phyloP scores from a whole-genome alignment of 169 alveolate species.

The Plasmodium yoelii region DNA sequence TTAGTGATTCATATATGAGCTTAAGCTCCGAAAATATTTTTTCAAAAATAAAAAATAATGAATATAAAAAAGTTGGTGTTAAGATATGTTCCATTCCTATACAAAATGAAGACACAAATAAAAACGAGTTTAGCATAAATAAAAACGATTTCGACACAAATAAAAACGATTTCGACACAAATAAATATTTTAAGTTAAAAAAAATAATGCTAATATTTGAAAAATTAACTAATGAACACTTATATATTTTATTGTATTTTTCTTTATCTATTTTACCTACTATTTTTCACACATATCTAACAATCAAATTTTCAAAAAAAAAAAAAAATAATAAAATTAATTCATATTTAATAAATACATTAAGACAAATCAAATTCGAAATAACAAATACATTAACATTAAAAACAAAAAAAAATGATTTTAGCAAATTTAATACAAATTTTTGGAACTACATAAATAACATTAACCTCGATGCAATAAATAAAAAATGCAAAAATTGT shows the following conservation, averaged over 20 bases:
- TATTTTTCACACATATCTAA: conserved; percentile 40
- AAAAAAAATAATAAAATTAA: conserved; percentile 8
- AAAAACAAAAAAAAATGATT: background rate
- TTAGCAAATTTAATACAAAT: background rate
- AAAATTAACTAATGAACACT: conserved; percentile 35
- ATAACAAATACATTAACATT: background rate
- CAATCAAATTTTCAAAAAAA: background rate
- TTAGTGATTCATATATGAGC: too few relatives aligned
- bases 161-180: background rate
- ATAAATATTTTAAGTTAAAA: conserved; percentile 21
- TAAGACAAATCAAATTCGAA: conserved; percentile 12
- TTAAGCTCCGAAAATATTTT: too few relatives aligned
- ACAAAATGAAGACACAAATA: background rate
- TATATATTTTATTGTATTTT: conserved; percentile 43
- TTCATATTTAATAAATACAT: conserved; percentile 19
- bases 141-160: conserved; percentile 5
- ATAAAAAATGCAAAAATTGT: too few relatives aligned
- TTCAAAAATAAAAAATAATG: too few relatives aligned
- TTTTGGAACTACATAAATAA: too few relatives aligned
- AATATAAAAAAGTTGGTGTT: too few relatives aligned
- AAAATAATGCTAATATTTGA: conserved; percentile 26
- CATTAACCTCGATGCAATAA: too few relatives aligned
- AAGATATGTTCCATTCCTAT: too few relatives aligned
- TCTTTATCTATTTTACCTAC: conserved; percentile 46
- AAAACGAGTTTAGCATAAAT: background rate